These are phyloP conservation scores for Diaporthe aspalathi DNA, from an alignment of 2,329 filamentous ascomycete species.

Conservation along the genomic window DNA sequence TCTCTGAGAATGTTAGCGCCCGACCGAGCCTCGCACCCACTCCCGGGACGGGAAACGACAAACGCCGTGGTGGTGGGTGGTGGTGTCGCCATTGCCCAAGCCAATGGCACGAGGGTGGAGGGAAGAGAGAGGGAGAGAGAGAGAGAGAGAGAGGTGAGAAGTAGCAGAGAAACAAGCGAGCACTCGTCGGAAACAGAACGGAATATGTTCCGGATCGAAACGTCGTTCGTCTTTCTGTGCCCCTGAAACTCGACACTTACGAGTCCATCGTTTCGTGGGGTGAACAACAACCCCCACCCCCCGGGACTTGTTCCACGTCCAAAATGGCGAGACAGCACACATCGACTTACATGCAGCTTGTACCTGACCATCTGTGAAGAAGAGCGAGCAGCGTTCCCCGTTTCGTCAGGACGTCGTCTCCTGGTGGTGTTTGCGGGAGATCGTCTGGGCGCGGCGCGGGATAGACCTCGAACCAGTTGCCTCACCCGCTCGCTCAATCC, in stretches of 20 bases:
- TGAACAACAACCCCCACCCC: too few relatives aligned
- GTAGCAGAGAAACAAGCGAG: not conserved
- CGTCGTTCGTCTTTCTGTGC: constrained; percentile 8
- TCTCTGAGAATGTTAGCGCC: not conserved
- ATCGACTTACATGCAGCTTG: not conserved
- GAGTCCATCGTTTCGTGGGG: constrained; percentile 26
- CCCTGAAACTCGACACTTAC: constrained; percentile 27
- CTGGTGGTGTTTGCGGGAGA: not conserved
- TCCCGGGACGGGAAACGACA: constrained; percentile 1
- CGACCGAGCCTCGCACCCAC: too few relatives aligned
- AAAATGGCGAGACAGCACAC: not conserved
- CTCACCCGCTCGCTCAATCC: not conserved
- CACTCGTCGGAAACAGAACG: not conserved
- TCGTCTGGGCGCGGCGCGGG: not conserved
- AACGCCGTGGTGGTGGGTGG: too few relatives aligned
- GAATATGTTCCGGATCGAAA: constrained; percentile 15
- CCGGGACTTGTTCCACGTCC: too few relatives aligned
- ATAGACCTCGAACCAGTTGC: not conserved
- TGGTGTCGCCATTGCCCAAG: not conserved
- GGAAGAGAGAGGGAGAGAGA: not conserved
- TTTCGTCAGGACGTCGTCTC: not conserved
- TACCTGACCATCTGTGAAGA: not conserved
- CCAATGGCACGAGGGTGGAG: not conserved
- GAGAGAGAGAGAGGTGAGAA: too few relatives aligned
- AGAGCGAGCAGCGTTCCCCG: constrained; percentile 1